A percentile compares a stretch with the other conserved stretches of the same genome.
Conservation (phyloP, 129 eudicot species). For the Solidago caesia region DNA sequence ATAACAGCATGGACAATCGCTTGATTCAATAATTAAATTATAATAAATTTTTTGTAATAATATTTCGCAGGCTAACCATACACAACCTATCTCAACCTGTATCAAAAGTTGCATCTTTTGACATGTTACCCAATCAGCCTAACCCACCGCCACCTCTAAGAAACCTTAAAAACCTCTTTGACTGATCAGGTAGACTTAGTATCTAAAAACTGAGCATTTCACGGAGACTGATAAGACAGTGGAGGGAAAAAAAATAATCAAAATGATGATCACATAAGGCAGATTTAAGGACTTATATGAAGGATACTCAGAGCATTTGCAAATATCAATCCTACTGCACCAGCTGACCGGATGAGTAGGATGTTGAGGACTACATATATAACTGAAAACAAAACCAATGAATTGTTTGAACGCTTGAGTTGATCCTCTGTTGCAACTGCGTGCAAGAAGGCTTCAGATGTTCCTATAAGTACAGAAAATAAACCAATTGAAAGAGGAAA, state of each 20-base stretch:
- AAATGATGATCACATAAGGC: neutral
- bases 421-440: slow-evolving; percentile 89
- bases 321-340: slow-evolving; percentile 86
- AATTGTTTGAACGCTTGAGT: slow-evolving; percentile 77
- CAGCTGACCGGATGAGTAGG: slow-evolving; percentile 73
- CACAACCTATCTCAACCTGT: no score
- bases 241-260: neutral
- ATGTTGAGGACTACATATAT: slow-evolving; percentile 71
- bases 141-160: neutral
- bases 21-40: neutral
- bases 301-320: slow-evolving; percentile 99
- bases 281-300: slow-evolving; percentile 2
- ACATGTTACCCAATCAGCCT: neutral
- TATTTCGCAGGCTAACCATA: neutral
- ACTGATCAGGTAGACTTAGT: neutral
- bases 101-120: no score
- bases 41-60: neutral
- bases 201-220: slow-evolving; percentile 8
- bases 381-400: slow-evolving; percentile 67
- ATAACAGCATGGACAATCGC: neutral
- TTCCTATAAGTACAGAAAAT: slow-evolving; percentile 48
- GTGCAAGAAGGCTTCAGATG: slow-evolving; percentile 97
- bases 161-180: neutral
- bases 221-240: neutral
- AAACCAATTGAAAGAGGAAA: neutral